Conservation (phyloP, 805 yeast species). For the Kazachstania martiniae region DNA sequence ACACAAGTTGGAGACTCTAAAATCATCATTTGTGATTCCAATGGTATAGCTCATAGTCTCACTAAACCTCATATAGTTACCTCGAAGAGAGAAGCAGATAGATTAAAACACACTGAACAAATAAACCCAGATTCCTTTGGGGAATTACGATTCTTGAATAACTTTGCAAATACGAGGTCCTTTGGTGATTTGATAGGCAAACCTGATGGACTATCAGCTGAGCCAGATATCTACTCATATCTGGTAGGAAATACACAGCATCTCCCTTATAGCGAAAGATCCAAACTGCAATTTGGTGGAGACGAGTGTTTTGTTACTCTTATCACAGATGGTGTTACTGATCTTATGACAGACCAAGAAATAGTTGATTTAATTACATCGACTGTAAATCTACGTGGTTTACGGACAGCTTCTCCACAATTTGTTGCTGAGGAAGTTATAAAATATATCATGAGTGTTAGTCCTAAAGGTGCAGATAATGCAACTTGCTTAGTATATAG, state of each 20-base stretch:
- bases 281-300: conserved; percentile 50
- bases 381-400: conserved; percentile 51
- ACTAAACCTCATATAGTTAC: conserved; percentile 83
- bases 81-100: conserved; percentile 61
- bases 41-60: conserved; percentile 69
- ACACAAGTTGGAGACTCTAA: conserved; percentile 93
- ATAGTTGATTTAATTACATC: conserved; percentile 73
- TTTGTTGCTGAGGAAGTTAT: conserved; percentile 78
- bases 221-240: conserved; percentile 73
- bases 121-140: conserved; percentile 81
- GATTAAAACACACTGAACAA: conserved; percentile 31
- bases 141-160: conserved; percentile 65
- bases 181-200: conserved; percentile 85
- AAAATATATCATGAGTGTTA: conserved; percentile 71
- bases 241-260: conserved; percentile 50
- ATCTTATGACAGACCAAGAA: conserved; percentile 78
- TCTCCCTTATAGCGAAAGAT: conserved; percentile 29
- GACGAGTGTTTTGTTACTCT: conserved; percentile 79
- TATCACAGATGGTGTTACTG: conserved; percentile 81
- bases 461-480: conserved; percentile 72
- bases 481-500: conserved; percentile 84
- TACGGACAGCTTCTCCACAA: conserved; percentile 68
- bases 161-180: conserved; percentile 83
- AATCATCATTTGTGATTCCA: conserved; percentile 71
- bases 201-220: conserved; percentile 77